These are phyloP conservation scores for Mucor ambiguus DNA, from an alignment of 371 early-diverging fungal species.

Conservation along the genomic window DNA sequence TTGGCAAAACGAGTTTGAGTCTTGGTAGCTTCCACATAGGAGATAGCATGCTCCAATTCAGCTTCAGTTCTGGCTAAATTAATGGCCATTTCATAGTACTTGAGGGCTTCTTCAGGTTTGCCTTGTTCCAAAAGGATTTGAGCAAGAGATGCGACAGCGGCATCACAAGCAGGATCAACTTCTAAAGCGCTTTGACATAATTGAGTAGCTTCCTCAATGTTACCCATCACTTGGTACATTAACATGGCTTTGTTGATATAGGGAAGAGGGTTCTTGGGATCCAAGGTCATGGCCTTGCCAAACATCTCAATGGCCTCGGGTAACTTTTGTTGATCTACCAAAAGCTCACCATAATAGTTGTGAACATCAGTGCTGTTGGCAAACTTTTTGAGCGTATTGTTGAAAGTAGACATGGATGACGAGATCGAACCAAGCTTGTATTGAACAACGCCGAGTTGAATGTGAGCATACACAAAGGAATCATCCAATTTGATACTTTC, in stretches of 20 bases:
- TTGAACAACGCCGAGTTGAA: constrained; percentile 93
- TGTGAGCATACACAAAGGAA: constrained; percentile 87
- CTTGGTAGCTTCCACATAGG: constrained; percentile 69
- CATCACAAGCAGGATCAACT: constrained; percentile 93
- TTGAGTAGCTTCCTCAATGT: constrained; percentile 74
- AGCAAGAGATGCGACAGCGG: constrained; percentile 90
- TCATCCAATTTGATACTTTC: constrained; percentile 82
- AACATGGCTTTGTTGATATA: constrained; percentile 97
- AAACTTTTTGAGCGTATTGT: constrained; percentile 80
- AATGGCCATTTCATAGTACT: constrained; percentile 83
- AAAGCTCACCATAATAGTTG: constrained; percentile 96
- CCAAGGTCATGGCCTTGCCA: constrained; percentile 75
- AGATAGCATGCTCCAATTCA: constrained; percentile 87
- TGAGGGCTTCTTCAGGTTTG: constrained; percentile 82
- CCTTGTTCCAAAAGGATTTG: constrained; percentile 89
- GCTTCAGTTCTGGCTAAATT: constrained; percentile 87
- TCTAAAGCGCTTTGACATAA: constrained; percentile 84
- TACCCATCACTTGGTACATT: constrained; percentile 79
- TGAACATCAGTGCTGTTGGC: constrained; percentile 84
- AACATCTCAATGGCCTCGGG: constrained; percentile 78
- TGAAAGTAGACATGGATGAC: constrained; percentile 78
- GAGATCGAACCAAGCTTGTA: constrained; percentile 85
- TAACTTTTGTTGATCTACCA: constrained; percentile 84
- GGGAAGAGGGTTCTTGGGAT: constrained; percentile 81
- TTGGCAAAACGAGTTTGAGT: constrained; percentile 48